Evolutionary conservation across 2,329 filamentous ascomycete genomes (phyloP), one percentile per base, ranked within the genome.

Genomic region (Fusarium palustre): DNA sequence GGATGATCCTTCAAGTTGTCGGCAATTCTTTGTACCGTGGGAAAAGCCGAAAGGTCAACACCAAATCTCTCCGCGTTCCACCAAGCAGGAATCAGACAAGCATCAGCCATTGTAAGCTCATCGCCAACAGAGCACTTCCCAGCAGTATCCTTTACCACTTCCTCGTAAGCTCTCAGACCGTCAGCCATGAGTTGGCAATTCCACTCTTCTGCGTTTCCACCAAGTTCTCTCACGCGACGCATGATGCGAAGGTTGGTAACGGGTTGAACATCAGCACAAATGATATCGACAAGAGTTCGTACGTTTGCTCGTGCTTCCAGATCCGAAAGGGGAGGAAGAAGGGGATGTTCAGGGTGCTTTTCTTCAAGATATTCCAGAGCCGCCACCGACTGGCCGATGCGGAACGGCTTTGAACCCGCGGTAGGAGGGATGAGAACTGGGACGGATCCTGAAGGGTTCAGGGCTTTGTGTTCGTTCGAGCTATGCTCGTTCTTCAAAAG

Each of bases 291-390:
- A 11, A 91, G 77, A 5, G 84, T 82, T 18, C 88, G 83, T 0
- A 87, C 85, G 4, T 77, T 74, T 0, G 87, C 87, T 20, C 88
- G 81, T 0, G 68, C 73, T 4, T 77, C 69, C 0, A 80, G 75
- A 28, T 85, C 76, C 0, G 78, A 76, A 0, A 64, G 9, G 0
- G 88, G 86, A 1, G 88, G 88, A 1, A 90, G 81, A 2, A 89
- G 80, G 0, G 79, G 69, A 0, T 75, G 61, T 0, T 79, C 71
- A 0, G 85, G 82, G 43, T 83, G 82, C 3, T 77, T 76, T 68
- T 90, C 88, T 48, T 90, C 88, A 4, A 91, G 81, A 65, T 86
- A 91, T 71, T 90, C 88, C 5, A 91, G 80, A 0, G 87, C 87
- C 3, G 88, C 85, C 36, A 88, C 74, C 7, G 87, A 89, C 71